phyloP scores from a whole-genome alignment of 2,329 filamentous ascomycete species.

The Pseudocercospora pini-densiflorae region DNA sequence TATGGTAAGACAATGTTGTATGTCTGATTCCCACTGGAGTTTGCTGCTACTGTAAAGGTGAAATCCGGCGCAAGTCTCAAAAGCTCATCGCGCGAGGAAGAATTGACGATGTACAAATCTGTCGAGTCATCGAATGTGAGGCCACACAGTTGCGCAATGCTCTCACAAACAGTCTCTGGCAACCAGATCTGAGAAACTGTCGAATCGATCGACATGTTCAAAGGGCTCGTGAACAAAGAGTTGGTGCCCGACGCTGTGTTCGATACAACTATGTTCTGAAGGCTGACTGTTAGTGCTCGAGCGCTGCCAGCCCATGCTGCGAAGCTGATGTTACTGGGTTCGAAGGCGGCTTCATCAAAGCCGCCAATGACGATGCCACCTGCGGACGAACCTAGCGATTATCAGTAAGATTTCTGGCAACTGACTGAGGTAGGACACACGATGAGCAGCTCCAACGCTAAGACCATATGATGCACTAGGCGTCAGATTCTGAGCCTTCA shows the following conservation, averaged over 20 bases:
- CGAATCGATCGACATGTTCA: slow-evolving; percentile 41
- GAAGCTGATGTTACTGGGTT: slow-evolving; percentile 30
- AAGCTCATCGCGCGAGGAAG: slow-evolving; percentile 41
- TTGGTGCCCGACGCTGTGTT: no score
- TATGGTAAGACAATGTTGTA: slow-evolving; percentile 37
- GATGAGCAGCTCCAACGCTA: no score
- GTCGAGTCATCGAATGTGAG: slow-evolving; percentile 44
- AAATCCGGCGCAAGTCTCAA: slow-evolving; percentile 41
- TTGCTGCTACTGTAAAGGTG: slow-evolving; percentile 39
- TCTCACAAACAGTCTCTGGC: slow-evolving; percentile 43
- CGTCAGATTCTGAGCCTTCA: no score
- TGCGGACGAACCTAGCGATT: not conserved
- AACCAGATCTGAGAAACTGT: slow-evolving; percentile 48
- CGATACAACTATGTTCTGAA: no score
- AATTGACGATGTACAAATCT: slow-evolving; percentile 46
- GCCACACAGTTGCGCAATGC: slow-evolving; percentile 45
- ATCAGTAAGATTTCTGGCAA: no score
- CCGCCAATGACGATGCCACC: slow-evolving; percentile 43
- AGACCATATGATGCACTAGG: no score
- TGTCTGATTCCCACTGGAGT: slow-evolving; percentile 12
- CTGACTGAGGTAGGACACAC: no score
- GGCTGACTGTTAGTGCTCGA: no score
- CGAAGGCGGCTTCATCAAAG: slow-evolving; percentile 46
- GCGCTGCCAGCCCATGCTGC: slow-evolving; percentile 30
- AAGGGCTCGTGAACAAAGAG: no score